phyloP scores from a whole-genome alignment of 1,284 basidiomycete species.

The Puccinia coronata region DNA sequence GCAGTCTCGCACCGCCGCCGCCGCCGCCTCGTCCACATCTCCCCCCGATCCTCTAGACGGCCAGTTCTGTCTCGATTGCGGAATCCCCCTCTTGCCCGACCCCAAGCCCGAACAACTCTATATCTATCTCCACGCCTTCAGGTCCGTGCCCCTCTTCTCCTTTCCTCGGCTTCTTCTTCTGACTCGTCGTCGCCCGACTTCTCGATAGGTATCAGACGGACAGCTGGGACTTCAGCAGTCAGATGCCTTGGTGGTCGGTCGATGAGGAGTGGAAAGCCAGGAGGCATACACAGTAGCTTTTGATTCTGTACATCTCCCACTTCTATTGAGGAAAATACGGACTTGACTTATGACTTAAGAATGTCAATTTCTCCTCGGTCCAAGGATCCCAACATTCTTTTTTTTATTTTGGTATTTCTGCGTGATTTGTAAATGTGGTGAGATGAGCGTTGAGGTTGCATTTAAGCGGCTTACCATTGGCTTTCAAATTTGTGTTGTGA shows the following conservation, averaged over 20 bases:
- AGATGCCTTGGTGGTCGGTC: constrained; percentile 48
- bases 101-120: constrained; percentile 84
- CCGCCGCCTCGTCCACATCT: neutral
- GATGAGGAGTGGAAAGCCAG: constrained; percentile 37
- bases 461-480: too few relatives aligned
- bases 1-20: too few relatives aligned
- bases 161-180: neutral
- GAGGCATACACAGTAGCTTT: neutral
- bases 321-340: too few relatives aligned
- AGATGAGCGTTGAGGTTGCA: too few relatives aligned
- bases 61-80: constrained; percentile 79
- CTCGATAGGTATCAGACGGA: constrained; percentile 45
- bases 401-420: too few relatives aligned
- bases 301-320: too few relatives aligned
- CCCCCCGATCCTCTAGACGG: neutral
- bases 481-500: too few relatives aligned
- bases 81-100: constrained; percentile 83
- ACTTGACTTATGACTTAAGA: too few relatives aligned
- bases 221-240: constrained; percentile 43
- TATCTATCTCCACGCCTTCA: constrained; percentile 87
- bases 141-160: constrained; percentile 62
- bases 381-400: too few relatives aligned
- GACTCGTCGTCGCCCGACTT: too few relatives aligned
- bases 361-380: too few relatives aligned
- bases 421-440: too few relatives aligned